Evolutionary conservation across 345 rosid species (phyloP).

Genomic region (Populus tremula): DNA sequence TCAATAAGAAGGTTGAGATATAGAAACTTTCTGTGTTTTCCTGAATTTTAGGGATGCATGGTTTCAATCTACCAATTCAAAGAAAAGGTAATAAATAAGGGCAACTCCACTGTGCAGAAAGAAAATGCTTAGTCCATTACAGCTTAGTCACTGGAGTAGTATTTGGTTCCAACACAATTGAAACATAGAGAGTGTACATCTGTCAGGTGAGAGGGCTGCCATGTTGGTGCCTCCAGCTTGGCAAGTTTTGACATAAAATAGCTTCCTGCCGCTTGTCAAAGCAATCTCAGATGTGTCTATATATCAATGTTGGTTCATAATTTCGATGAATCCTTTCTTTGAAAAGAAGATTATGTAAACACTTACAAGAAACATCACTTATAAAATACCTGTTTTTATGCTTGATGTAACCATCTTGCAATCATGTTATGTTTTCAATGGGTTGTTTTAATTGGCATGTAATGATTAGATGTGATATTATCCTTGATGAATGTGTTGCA

Average conservation of each 20-base stretch:
- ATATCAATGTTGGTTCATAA: too few species aligned
- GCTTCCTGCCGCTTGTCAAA: background rate
- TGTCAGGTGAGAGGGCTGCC: constrained; percentile 11
- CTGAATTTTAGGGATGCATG: background rate
- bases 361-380: too few species aligned
- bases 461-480: background rate
- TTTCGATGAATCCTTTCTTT: too few species aligned
- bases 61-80: background rate
- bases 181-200: constrained; percentile 2
- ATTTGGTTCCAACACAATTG: background rate
- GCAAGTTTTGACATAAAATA: constrained; percentile 12
- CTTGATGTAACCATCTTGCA: background rate
- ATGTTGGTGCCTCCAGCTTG: background rate
- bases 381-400: constrained; percentile 1
- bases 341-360: too few species aligned
- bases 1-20: background rate
- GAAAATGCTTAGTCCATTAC: background rate
- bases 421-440: background rate
- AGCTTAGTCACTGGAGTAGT: background rate
- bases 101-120: background rate
- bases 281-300: too few species aligned
- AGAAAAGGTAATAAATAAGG: background rate
- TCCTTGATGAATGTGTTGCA: background rate
- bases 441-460: constrained; percentile 8
- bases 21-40: too few species aligned